phyloP scores from a whole-genome alignment of 1,284 basidiomycete species.

The Waitea zeae region DNA sequence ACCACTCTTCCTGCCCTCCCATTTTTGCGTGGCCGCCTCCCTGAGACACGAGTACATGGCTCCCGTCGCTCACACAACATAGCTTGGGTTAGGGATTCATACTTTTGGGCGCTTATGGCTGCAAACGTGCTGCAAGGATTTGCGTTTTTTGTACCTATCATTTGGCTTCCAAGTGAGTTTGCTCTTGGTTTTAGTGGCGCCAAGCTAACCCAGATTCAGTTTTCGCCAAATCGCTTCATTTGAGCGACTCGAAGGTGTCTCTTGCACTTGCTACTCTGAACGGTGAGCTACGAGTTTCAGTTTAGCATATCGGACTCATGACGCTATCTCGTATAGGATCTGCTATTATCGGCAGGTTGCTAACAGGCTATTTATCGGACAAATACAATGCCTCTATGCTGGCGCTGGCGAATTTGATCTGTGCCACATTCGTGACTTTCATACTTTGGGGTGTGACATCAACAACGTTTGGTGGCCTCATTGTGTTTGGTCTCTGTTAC shows the following conservation, averaged over 20 bases:
- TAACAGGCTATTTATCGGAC: conserved; percentile 19
- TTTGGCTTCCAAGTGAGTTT: conserved; percentile 17
- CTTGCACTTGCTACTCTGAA: no score
- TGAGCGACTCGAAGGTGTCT: no score
- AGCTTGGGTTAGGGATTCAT: no score
- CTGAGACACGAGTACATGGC: conserved; percentile 8
- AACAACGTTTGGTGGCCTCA: conserved; percentile 15
- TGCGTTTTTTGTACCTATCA: conserved; percentile 16
- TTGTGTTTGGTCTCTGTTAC: conserved; percentile 17
- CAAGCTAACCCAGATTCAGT: no score
- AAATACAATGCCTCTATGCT: conserved; percentile 17
- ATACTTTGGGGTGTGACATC: conserved; percentile 22
- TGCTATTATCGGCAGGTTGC: conserved; percentile 15
- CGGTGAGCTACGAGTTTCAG: no score
- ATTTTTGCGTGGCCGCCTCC: conserved; percentile 12
- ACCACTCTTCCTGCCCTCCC: conserved; percentile 9
- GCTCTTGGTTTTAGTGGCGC: no score
- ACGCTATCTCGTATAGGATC: no score
- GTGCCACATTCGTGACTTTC: conserved; percentile 16
- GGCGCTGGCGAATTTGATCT: conserved; percentile 13
- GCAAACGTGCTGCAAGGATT: conserved; percentile 19
- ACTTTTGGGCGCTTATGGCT: conserved; percentile 14
- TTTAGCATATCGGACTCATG: no score
- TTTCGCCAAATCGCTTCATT: no score
- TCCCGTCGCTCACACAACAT: no score